Conservation (phyloP, 768 basidiomycete genomes). For the Agaricus sinodeliciosus region DNA sequence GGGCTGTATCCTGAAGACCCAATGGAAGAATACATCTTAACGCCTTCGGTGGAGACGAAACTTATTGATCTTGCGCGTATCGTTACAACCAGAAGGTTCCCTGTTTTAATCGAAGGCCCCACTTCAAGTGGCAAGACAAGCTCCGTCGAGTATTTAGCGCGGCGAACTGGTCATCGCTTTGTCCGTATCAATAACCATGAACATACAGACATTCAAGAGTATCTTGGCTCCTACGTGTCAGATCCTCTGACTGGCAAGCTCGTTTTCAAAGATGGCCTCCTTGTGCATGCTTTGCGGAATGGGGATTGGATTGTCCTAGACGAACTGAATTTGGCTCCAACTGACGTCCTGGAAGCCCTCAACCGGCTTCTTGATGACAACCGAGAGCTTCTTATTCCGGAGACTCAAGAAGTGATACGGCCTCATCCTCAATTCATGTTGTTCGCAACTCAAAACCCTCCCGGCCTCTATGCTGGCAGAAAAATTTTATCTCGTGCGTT, state of each 20-base stretch:
- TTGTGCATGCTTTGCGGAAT: slow-evolving; percentile 84
- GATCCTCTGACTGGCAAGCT: slow-evolving; percentile 91
- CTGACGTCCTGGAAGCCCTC: slow-evolving; percentile 94
- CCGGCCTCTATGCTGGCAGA: slow-evolving; percentile 90
- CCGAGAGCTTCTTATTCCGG: slow-evolving; percentile 90
- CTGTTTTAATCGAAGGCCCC: slow-evolving; percentile 95
- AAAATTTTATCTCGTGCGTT: slow-evolving; percentile 95
- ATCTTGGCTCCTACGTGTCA: slow-evolving; percentile 93
- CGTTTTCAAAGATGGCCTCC: slow-evolving; percentile 88
- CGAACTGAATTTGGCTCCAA: slow-evolving; percentile 95
- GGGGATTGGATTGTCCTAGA: slow-evolving; percentile 99
- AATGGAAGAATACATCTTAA: slow-evolving; percentile 85
- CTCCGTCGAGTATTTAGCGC: slow-evolving; percentile 92
- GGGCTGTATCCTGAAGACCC: slow-evolving; percentile 62
- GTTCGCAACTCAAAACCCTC: slow-evolving; percentile 97
- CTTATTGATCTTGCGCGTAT: slow-evolving; percentile 93
- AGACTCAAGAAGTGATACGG: slow-evolving; percentile 89
- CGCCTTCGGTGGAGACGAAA: slow-evolving; percentile 91
- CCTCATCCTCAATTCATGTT: slow-evolving; percentile 97
- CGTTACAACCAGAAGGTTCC: slow-evolving; percentile 81
- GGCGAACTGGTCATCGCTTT: slow-evolving; percentile 88
- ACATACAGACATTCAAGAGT: slow-evolving; percentile 99
- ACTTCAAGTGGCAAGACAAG: slow-evolving; percentile 98
- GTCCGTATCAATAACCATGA: slow-evolving; percentile 99
- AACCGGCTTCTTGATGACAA: slow-evolving; percentile 97